These are phyloP conservation scores for Nemania abortiva DNA, from an alignment of 2,329 filamentous ascomycete genomes.

Conservation along the genomic window DNA sequence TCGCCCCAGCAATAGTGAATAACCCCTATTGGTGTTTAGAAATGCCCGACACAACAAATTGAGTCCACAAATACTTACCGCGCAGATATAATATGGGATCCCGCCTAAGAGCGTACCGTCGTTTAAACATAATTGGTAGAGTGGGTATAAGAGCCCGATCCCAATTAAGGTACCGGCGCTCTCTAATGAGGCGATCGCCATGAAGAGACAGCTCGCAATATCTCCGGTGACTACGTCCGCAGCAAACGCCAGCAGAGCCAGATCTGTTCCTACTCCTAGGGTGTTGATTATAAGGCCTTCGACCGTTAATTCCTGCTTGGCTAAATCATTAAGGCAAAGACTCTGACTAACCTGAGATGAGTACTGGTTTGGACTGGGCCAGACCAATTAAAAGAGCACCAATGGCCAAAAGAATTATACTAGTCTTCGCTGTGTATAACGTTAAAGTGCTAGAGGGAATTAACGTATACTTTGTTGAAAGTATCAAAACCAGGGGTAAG, in stretches of 20 bases:
- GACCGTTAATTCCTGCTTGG: neutral
- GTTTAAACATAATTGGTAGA: constrained; percentile 23
- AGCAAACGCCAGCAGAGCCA: constrained; percentile 24
- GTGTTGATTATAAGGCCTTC: constrained; percentile 29
- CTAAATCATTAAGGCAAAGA: too few species aligned
- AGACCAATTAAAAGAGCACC: constrained; percentile 25
- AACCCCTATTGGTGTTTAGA: constrained; percentile 14
- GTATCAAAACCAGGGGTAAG: constrained; percentile 12
- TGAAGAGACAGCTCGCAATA: constrained; percentile 16
- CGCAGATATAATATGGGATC: constrained; percentile 28
- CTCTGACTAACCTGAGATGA: constrained; percentile 15
- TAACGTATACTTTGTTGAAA: neutral
- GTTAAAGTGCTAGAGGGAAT: neutral
- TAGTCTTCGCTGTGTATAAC: constrained; percentile 8
- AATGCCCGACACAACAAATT: neutral
- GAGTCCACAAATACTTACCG: constrained; percentile 5
- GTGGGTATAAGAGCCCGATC: constrained; percentile 21
- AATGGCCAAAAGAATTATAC: constrained; percentile 6
- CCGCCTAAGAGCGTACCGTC: constrained; percentile 19
- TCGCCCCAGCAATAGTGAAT: constrained; percentile 6
- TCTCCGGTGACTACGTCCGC: constrained; percentile 14
- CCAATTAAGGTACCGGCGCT: constrained; percentile 24
- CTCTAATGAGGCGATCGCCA: constrained; percentile 23
- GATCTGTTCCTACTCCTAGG: constrained; percentile 26
- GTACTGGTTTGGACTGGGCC: constrained; percentile 10